Conservation (phyloP, 1,284 basidiomycete species). For the Malassezia slooffiae region DNA sequence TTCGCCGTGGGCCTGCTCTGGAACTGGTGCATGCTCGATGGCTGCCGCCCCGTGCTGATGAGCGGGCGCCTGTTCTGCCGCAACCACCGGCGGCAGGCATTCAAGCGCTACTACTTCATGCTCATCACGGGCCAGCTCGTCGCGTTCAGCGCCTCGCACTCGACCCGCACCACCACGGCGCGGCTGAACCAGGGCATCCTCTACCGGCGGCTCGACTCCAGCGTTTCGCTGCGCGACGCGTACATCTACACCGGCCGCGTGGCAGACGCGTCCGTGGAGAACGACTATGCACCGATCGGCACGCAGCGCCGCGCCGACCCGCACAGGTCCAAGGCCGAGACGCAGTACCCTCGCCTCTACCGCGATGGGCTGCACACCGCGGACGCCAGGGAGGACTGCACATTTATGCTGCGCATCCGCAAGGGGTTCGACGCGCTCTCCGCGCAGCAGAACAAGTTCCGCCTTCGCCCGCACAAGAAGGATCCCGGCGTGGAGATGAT, state of each 20-base stretch:
- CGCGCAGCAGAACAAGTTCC: slow-evolving; percentile 3
- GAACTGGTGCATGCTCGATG: slow-evolving; percentile 67
- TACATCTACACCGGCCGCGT: slow-evolving; percentile 41
- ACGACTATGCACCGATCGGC: slow-evolving; percentile 15
- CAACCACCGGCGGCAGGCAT: slow-evolving; percentile 49
- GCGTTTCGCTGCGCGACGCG: slow-evolving; percentile 39
- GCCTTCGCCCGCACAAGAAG: not conserved
- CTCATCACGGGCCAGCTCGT: slow-evolving; percentile 38
- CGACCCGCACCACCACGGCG: slow-evolving; percentile 29
- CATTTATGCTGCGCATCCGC: slow-evolving; percentile 41
- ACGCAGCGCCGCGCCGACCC: slow-evolving; percentile 12
- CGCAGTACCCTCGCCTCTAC: slow-evolving; percentile 33
- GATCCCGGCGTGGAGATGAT: slow-evolving; percentile 34
- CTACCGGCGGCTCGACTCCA: slow-evolving; percentile 32
- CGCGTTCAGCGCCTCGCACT: slow-evolving; percentile 33
- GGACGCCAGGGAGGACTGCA: slow-evolving; percentile 45
- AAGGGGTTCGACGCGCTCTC: slow-evolving; percentile 17
- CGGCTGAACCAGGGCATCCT: slow-evolving; percentile 45
- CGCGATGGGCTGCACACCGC: slow-evolving; percentile 33
- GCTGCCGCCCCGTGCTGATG: slow-evolving; percentile 61
- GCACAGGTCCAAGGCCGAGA: not conserved
- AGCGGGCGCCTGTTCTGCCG: slow-evolving; percentile 57
- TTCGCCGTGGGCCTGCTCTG: slow-evolving; percentile 58
- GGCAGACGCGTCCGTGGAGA: slow-evolving; percentile 1
- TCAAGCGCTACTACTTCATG: slow-evolving; percentile 30